Conservation (phyloP, 2,329 filamentous ascomycete species). For the Pochonia chlamydosporia region DNA sequence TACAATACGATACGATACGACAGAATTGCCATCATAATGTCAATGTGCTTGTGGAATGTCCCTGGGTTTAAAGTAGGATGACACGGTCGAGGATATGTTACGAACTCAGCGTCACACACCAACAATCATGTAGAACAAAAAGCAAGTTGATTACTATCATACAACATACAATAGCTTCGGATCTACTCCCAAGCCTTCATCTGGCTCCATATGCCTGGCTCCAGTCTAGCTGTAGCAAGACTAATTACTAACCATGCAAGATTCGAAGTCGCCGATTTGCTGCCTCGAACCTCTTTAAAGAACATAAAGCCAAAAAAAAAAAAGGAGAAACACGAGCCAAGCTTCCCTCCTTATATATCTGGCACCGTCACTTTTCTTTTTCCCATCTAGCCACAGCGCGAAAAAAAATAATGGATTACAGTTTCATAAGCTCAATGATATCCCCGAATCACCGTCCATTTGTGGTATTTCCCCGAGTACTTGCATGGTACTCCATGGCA, state of each 20-base stretch:
- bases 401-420: constrained; percentile 1
- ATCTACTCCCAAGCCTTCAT: not conserved
- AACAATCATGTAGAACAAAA: not conserved
- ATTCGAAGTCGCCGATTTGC: not conserved
- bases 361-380: constrained; percentile 3
- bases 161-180: constrained; percentile 8
- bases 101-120: not conserved
- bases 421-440: constrained; percentile 17
- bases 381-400: constrained; percentile 1
- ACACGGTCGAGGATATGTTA: not conserved
- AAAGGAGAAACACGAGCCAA: not conserved
- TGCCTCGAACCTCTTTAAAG: not conserved
- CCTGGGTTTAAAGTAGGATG: too few relatives aligned
- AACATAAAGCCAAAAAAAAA: not conserved
- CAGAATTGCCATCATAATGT: too few relatives aligned
- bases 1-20: too few relatives aligned
- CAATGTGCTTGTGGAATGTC: too few relatives aligned
- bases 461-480: not conserved
- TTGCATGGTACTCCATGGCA: not conserved
- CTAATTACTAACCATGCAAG: constrained; percentile 2
- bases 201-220: constrained; percentile 4
- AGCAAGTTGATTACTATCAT: constrained; percentile 12
- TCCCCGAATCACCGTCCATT: constrained; percentile 15
- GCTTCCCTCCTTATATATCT: not conserved
- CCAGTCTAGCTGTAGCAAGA: constrained; percentile 9